Evolutionary conservation across 257 asterid species (phyloP), one percentile per base, ranked within the genome.

Genomic region (Primulina eburnea): DNA sequence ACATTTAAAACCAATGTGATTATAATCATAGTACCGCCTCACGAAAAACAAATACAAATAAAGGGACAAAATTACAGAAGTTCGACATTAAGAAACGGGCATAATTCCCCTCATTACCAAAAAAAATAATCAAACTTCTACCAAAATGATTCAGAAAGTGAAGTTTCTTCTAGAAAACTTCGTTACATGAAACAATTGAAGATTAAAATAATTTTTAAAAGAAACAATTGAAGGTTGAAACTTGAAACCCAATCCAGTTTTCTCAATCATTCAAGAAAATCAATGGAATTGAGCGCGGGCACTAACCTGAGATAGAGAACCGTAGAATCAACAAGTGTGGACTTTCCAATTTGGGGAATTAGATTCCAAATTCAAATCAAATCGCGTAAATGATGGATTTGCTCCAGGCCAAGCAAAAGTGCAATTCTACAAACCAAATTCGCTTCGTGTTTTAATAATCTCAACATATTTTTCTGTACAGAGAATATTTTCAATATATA

Each of bases 231-330:
- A 67, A 30, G 58, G 17, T 47, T 24, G 53, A 17, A 72, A 63
- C 59, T 21, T 21, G 24, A 21, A 21, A 21, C 24, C 35, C 60
- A 64, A 38, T 35, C 50, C 35, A 30, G 5, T 68, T 68, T 55
- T 5, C 68, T 32, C 64, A 59, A 71, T 38, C 60, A 68, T 58
- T 29, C 2, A 14, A n/a, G 24, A 55, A 55, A 60, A 24, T 34
- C 26, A 64, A 18, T 58, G 61, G 34, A 66, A 17, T 32, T 47
- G 64, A 67, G 70, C 73, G 43, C 9, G 70, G 16, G 60, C 14
- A 69, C 79, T 59, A n/a, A 74, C 78, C 78, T 68, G 69, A 16
- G 30, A 37, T 14, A 30, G 65, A 50, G 60, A 71, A 64, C 65
- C 60, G 63, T 64, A 60, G 78, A 33, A 50, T 63, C 59, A 33